Conservation (phyloP, 2,329 filamentous ascomycete genomes). For the Fusarium torreyae region DNA sequence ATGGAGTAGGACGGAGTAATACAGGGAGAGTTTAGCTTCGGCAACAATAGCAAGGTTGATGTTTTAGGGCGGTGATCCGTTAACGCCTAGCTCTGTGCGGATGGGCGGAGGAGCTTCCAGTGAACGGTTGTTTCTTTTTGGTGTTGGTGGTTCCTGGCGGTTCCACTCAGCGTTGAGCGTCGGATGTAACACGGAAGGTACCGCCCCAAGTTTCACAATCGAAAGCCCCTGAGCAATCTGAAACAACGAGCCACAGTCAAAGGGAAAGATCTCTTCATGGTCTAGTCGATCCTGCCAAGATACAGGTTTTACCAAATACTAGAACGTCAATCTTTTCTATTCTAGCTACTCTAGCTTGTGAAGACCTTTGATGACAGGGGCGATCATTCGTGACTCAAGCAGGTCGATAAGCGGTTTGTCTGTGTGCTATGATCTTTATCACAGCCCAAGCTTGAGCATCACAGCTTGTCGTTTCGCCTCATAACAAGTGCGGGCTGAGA, state of each 20-base stretch:
- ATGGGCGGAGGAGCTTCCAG: slow-evolving; percentile 15
- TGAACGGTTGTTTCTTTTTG: slow-evolving; percentile 36
- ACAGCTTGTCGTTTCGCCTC: slow-evolving; percentile 1
- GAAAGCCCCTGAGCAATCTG: slow-evolving; percentile 39
- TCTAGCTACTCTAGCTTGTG: slow-evolving; percentile 7
- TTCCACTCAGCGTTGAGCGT: slow-evolving; percentile 25
- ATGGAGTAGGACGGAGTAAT: slow-evolving; percentile 8
- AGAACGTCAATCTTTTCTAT: background rate
- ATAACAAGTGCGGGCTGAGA: background rate
- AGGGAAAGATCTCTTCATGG: slow-evolving; percentile 31
- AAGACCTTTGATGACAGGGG: slow-evolving; percentile 17
- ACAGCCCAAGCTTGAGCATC: slow-evolving; percentile 4
- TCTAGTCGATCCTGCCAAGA: slow-evolving; percentile 12
- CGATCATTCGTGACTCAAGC: slow-evolving; percentile 27
- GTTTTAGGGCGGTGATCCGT: slow-evolving; percentile 31
- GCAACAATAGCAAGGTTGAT: slow-evolving; percentile 16
- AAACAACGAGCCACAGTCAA: slow-evolving; percentile 40
- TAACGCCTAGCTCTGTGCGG: slow-evolving; percentile 8
- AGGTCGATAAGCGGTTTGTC: slow-evolving; percentile 12
- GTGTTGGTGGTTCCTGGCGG: slow-evolving; percentile 16
- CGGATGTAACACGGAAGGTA: slow-evolving; percentile 7
- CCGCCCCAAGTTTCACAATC: slow-evolving; percentile 40
- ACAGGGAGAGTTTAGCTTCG: slow-evolving; percentile 17
- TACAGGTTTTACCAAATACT: background rate
- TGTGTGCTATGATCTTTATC: background rate